These are phyloP conservation scores for Colletotrichum plurivorum DNA, from an alignment of 2,329 filamentous ascomycete species.

Conservation along the genomic window DNA sequence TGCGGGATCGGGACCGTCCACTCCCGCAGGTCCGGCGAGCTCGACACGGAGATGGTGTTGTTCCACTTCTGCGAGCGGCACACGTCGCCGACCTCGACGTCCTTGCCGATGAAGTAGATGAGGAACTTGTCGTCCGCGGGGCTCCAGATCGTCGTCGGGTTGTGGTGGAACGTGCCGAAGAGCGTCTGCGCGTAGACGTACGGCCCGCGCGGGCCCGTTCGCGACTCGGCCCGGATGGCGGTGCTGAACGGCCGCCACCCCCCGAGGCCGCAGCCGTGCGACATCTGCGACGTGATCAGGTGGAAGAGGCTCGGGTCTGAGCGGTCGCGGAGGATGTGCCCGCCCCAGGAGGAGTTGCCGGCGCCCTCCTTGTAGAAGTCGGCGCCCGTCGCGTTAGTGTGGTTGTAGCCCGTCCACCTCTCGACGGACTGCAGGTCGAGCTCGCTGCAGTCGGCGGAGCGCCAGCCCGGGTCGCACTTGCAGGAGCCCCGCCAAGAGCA, in stretches of 20 bases:
- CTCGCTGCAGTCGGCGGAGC: conserved; percentile 57
- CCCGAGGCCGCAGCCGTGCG: conserved; percentile 59
- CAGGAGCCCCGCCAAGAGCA: conserved; percentile 42
- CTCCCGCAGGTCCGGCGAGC: conserved; percentile 16
- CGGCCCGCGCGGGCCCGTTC: conserved; percentile 58
- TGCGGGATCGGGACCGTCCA: conserved; percentile 28
- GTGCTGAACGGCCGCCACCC: conserved; percentile 63
- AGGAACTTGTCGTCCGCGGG: conserved; percentile 59
- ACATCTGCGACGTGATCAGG: conserved; percentile 61
- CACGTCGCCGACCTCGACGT: conserved; percentile 41
- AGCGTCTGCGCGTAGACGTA: conserved; percentile 58
- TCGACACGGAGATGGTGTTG: conserved; percentile 47
- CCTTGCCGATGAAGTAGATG: conserved; percentile 60
- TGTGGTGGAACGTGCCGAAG: conserved; percentile 60
- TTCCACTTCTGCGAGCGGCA: conserved; percentile 37
- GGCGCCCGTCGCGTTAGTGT: conserved; percentile 48
- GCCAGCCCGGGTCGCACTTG: conserved; percentile 59
- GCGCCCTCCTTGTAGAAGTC: conserved; percentile 39
- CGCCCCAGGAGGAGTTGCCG: conserved; percentile 63
- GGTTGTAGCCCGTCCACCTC: conserved; percentile 60
- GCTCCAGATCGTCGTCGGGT: conserved; percentile 60
- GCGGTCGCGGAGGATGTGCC: conserved; percentile 60
- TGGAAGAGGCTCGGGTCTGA: conserved; percentile 56
- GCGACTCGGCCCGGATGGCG: conserved; percentile 61
- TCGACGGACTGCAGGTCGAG: conserved; percentile 60